These are phyloP conservation scores for Lipomyces yamadae DNA, from an alignment of 805 yeast species.

Conservation along the genomic window DNA sequence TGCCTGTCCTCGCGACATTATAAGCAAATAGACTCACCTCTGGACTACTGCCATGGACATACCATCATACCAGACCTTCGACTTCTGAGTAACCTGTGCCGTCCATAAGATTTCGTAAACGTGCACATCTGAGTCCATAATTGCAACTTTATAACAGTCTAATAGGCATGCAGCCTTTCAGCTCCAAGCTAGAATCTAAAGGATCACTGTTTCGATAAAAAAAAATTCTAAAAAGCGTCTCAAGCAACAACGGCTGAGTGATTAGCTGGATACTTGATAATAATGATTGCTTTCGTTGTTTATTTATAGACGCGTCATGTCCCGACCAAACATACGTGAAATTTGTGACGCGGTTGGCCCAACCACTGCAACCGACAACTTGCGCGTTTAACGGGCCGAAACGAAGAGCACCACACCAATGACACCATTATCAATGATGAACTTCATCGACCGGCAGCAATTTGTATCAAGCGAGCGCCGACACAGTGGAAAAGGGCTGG, in stretches of 20 bases:
- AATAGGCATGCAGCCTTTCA: not conserved
- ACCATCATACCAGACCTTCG: slow-evolving; percentile 49
- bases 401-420: not conserved
- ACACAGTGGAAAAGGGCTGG: slow-evolving; percentile 28
- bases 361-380: too few species aligned
- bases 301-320: too few species aligned
- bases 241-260: not conserved
- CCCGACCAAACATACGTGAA: too few species aligned
- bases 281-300: too few species aligned
- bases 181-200: not conserved
- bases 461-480: slow-evolving; percentile 20
- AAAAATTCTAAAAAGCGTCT: not conserved
- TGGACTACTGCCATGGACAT: not conserved
- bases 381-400: too few species aligned
- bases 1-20: slow-evolving; percentile 14
- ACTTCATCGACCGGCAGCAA: slow-evolving; percentile 16
- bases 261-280: too few species aligned
- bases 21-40: not conserved
- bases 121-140: slow-evolving; percentile 26
- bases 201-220: not conserved
- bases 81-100: slow-evolving; percentile 45
- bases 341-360: too few species aligned
- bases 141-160: not conserved
- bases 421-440: not conserved
- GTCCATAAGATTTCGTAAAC: slow-evolving; percentile 46